These are phyloP conservation scores for Ophiostoma himal-ulmi DNA, from an alignment of 2,329 filamentous ascomycete genomes.

Conservation along the genomic window DNA sequence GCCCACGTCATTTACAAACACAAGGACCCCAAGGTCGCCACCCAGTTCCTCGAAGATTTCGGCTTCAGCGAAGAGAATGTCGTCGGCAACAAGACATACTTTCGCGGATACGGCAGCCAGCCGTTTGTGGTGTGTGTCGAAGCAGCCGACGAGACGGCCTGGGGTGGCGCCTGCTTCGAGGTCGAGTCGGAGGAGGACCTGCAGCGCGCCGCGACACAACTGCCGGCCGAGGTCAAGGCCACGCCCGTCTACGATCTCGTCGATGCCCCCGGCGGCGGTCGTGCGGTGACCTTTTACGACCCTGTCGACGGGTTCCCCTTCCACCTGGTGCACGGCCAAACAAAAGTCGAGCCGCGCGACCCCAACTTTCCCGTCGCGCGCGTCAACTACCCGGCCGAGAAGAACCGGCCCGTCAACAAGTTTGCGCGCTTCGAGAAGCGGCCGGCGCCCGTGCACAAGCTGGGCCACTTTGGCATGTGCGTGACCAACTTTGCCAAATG, in stretches of 20 bases:
- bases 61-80: conserved; percentile 40
- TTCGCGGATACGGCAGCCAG: conserved; percentile 55
- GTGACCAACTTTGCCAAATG: conserved; percentile 46
- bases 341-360: conserved; percentile 37
- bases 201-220: conserved; percentile 41
- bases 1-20: conserved; percentile 47
- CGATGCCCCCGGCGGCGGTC: conserved; percentile 51
- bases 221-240: conserved; percentile 45
- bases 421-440: conserved; percentile 48
- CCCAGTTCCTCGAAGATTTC: conserved; percentile 44
- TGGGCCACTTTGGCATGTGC: conserved; percentile 51
- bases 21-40: conserved; percentile 38
- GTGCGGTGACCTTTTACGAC: conserved; percentile 47
- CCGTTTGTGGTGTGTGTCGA: conserved; percentile 54
- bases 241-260: conserved; percentile 43
- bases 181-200: conserved; percentile 54
- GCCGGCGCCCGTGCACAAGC: conserved; percentile 41
- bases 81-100: conserved; percentile 47
- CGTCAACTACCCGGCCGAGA: conserved; percentile 45
- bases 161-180: conserved; percentile 53
- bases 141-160: conserved; percentile 43
- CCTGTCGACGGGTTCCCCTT: conserved; percentile 53
- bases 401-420: conserved; percentile 45
- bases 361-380: conserved; percentile 38
- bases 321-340: conserved; percentile 53